phyloP scores from a whole-genome alignment of 768 basidiomycete genomes.

The Mycena chlorophos region DNA sequence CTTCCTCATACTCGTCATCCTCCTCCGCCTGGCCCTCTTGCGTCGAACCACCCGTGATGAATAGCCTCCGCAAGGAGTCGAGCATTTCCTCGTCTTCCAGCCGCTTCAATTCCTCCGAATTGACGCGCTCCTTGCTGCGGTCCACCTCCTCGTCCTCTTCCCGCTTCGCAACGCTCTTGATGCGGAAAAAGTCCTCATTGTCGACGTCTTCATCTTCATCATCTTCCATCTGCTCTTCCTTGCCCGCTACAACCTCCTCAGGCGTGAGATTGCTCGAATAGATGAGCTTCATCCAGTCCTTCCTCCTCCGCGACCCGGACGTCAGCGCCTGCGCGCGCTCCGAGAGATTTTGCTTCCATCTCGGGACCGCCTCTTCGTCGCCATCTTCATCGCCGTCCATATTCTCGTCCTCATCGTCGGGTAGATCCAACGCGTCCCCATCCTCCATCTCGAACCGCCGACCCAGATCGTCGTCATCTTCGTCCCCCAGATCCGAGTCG shows the following conservation, averaged over 20 bases:
- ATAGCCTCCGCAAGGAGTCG: conserved; percentile 82
- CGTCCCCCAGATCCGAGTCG: conserved; percentile 69
- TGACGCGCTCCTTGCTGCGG: conserved; percentile 62
- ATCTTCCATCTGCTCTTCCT: conserved; percentile 30
- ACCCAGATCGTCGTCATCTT: conserved; percentile 36
- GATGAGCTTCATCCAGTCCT: conserved; percentile 84
- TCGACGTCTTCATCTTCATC: conserved; percentile 38
- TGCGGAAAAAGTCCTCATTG: conserved; percentile 76
- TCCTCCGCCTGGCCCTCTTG: conserved; percentile 33
- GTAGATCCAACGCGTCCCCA: conserved; percentile 48
- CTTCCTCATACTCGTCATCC: conserved; percentile 42
- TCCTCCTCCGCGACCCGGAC: conserved; percentile 45
- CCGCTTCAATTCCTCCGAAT: conserved; percentile 53
- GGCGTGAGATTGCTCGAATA: conserved; percentile 73
- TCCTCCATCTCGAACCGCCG: conserved; percentile 46
- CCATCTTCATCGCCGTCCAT: conserved; percentile 35
- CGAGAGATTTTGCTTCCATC: conserved; percentile 74
- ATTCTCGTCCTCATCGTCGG: conserved; percentile 50
- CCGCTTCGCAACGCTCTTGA: conserved; percentile 41
- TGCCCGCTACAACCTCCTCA: conserved; percentile 60
- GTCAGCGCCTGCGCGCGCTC: conserved; percentile 48
- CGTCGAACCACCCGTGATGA: conserved; percentile 78
- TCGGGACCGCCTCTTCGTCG: conserved; percentile 50
- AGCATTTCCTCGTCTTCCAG: conserved; percentile 88
- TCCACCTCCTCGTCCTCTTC: conserved; percentile 60